These are phyloP conservation scores for Mycena rebaudengoi DNA, from an alignment of 768 basidiomycete genomes.

Conservation along the genomic window DNA sequence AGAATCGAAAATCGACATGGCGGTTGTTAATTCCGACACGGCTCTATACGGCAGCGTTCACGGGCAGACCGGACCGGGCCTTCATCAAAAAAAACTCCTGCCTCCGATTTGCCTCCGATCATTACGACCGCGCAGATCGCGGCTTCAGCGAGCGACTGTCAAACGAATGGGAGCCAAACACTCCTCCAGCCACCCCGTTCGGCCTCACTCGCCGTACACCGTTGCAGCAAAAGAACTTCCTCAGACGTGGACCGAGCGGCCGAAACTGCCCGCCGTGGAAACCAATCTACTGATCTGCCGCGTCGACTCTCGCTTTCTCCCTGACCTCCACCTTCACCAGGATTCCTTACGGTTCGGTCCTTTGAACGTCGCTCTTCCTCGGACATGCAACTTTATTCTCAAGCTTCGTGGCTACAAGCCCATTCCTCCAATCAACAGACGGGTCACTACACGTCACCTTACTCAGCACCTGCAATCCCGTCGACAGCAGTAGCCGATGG, in stretches of 20 bases:
- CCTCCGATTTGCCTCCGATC: neutral
- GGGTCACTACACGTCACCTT: no score
- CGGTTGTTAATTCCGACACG: no score
- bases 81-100: neutral
- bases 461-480: slow-evolving; percentile 5
- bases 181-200: neutral
- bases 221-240: neutral
- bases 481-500: slow-evolving; percentile 5
- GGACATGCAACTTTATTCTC: slow-evolving; percentile 5
- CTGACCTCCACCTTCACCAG: slow-evolving; percentile 7
- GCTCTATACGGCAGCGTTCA: no score
- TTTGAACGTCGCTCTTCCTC: slow-evolving; percentile 6
- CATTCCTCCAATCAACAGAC: slow-evolving; percentile 1
- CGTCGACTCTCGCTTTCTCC: slow-evolving; percentile 6
- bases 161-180: no score
- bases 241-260: slow-evolving; percentile 4
- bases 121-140: neutral
- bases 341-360: neutral
- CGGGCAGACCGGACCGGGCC: no score
- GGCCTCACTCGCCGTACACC: neutral
- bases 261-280: slow-evolving; percentile 12
- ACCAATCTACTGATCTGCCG: neutral
- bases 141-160: neutral
- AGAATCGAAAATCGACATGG: no score
- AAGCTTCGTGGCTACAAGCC: slow-evolving; percentile 5